Conservation (phyloP, 768 basidiomycete species). For the Auricularia cornea region DNA sequence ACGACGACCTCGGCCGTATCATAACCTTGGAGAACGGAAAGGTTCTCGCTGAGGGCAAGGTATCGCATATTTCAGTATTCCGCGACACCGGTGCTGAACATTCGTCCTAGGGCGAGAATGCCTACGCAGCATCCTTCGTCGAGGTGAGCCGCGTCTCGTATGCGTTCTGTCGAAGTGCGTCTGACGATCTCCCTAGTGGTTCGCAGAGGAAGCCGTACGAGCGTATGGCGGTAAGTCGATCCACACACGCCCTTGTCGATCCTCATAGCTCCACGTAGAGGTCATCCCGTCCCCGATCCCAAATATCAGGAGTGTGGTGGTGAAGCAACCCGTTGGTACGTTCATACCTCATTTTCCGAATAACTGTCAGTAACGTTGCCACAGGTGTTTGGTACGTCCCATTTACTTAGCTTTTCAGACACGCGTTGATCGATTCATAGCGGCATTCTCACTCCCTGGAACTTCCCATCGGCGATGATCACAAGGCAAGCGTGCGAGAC, state of each 20-base stretch:
- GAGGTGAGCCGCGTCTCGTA: conserved; percentile 42
- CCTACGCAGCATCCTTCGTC: conserved; percentile 77
- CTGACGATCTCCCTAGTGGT: conserved; percentile 51
- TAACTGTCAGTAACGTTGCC: not conserved
- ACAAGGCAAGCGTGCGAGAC: conserved; percentile 16
- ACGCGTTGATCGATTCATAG: conserved; percentile 30
- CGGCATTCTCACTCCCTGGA: conserved; percentile 79
- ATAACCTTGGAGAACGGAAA: conserved; percentile 86
- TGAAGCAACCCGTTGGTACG: conserved; percentile 83
- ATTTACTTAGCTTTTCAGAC: too few relatives aligned
- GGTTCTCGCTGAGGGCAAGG: conserved; percentile 74
- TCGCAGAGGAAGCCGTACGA: conserved; percentile 86
- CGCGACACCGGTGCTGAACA: too few relatives aligned
- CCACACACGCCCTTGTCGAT: not conserved
- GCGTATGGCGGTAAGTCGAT: conserved; percentile 68
- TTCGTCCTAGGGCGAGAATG: conserved; percentile 64
- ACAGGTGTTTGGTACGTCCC: not conserved
- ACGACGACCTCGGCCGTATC: conserved; percentile 80
- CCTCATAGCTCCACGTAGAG: conserved; percentile 34
- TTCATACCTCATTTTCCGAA: not conserved
- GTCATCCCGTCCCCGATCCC: conserved; percentile 70
- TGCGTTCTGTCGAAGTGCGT: conserved; percentile 15
- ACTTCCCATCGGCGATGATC: conserved; percentile 88
- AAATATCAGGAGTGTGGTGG: conserved; percentile 71
- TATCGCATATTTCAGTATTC: too few relatives aligned